Conservation (phyloP, 352 stramenopile genomes). For the Globisporangium apiculatum region DNA sequence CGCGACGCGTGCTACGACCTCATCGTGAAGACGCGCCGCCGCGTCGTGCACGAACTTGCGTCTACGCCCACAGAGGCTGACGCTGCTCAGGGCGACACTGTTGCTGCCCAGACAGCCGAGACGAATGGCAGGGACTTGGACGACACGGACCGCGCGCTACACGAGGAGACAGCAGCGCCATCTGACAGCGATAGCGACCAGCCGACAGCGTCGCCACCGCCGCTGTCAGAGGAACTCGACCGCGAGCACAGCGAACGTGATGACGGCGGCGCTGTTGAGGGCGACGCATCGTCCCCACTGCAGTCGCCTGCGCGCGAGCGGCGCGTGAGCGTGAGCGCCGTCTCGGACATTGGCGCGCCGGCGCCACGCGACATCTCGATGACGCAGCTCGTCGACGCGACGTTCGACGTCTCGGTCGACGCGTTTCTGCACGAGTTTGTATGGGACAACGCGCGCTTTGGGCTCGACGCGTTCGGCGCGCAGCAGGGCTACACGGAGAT, state of each 20-base stretch:
- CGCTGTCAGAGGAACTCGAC: background rate
- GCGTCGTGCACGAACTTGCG: conserved; percentile 22
- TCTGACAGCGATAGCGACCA: background rate
- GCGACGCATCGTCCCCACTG: background rate
- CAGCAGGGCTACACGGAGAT: conserved; percentile 69
- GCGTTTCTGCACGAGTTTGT: conserved; percentile 68
- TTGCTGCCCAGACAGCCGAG: conserved; percentile 3
- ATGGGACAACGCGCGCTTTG: conserved; percentile 58
- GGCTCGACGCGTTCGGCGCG: conserved; percentile 54
- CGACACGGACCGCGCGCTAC: background rate
- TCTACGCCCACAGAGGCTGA: background rate
- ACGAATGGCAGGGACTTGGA: conserved; percentile 6
- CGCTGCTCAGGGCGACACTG: background rate
- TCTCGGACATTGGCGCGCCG: conserved; percentile 53
- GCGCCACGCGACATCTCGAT: conserved; percentile 72
- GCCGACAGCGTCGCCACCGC: background rate
- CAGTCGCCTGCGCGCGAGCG: background rate
- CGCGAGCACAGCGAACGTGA: background rate
- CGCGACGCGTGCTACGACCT: conserved; percentile 74
- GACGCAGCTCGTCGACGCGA: conserved; percentile 54
- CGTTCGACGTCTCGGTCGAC: conserved; percentile 55
- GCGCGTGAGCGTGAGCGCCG: conserved; percentile 20
- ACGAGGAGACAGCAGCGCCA: background rate
- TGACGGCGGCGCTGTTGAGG: background rate
- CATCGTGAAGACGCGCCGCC: conserved; percentile 57